Evolutionary conservation across 805 yeast genomes (phyloP), one percentile per base, ranked within the genome.

Genomic region (Metschnikowia santaceciliae): DNA sequence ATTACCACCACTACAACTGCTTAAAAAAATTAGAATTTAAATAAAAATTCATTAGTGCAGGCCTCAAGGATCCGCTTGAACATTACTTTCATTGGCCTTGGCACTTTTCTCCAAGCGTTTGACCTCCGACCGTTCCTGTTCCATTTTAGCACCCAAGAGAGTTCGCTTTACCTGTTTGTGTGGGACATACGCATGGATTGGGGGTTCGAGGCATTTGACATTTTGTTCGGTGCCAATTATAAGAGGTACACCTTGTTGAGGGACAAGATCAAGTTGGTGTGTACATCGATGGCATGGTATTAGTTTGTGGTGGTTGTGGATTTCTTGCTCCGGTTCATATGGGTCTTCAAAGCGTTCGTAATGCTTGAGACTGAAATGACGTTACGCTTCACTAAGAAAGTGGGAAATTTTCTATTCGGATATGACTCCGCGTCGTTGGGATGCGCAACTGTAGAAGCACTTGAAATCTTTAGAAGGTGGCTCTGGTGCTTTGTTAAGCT

Each of bases 131-230:
- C 30, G 4, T 10, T 26, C 13, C 30, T 26, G 13, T 5, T 8
- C 30, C 11, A 26, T 26, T 26, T 8, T 26, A 10, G 4, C 30
- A 26, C 30, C 30, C 30, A 8, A 8, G 60, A 87, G 38, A 90
- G 88, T 63, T 86, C 98, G 0, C 60, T 81, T 0, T 94, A 87
- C 65, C 79, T 96, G 14, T 87, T 89, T 53, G 70, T 81, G 49
- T 94, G 99, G 99, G 99, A 94, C 66, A 67, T 92, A 11, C 78
- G 78, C 46, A 81, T 82, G 77, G 99, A 94, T 70, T 94, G 99
- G 99, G 82, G 83, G 41, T 74, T 90, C 45, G 77, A 78, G 10
- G 60, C 86, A 7, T 73, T 86, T 59, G 74, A 72, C 42, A 54
- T 53, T 3, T 36, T 69, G 14, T 61, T 66, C 36, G 47, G 55